Evolutionary conservation across 2,329 filamentous ascomycete genomes (phyloP), one percentile per base, ranked within the genome.

Genomic region (Cylindrodendrum hubeiense): DNA sequence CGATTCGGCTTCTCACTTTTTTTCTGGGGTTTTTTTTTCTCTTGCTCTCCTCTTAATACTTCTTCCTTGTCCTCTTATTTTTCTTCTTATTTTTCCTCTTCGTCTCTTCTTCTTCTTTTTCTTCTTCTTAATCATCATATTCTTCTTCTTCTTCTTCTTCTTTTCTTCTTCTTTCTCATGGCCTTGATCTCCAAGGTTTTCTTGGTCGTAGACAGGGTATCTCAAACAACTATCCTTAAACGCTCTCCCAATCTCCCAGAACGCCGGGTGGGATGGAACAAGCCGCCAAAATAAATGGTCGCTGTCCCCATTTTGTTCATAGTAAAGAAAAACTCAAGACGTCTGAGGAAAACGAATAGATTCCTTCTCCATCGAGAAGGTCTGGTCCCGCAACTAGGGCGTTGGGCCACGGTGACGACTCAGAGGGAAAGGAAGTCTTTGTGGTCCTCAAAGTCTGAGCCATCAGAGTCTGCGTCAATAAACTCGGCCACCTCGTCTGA

Each of bases 401-500:
- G 28, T 12, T 33, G 34, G n/a, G 8, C 39, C 58, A 51, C 37
- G 47, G 22, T 49, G 43, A 63, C 55, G 67, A 60, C 64, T 74
- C 70, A 83, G 55, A 83, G 75, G 51, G 76, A 74, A 76, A 91
- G 87, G 73, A 85, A 91, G 76, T 91, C 89, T 77, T 86, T 85
- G 72, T 87, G 83, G 71, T 85, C 82, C 62, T 85, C 82, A 76
- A 90, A 86, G 67, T 88, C 87, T 59, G 83, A 79, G 68, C 87
- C 85, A 57, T 85, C 82, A 62, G 80, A 83, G 62, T 87, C 85
- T 65, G 87, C 84, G 60, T 85, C 82, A 67, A 91, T 84, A 73
- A 90, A 89, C 77, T 91, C 89, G 74, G 91, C 90, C 64, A 91
- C 85, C 67, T 88, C 89, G 76, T 94, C 93, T 59, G 92, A 95